Conservation (phyloP, 2,329 filamentous ascomycete genomes). For the Fusarium anthophilum region DNA sequence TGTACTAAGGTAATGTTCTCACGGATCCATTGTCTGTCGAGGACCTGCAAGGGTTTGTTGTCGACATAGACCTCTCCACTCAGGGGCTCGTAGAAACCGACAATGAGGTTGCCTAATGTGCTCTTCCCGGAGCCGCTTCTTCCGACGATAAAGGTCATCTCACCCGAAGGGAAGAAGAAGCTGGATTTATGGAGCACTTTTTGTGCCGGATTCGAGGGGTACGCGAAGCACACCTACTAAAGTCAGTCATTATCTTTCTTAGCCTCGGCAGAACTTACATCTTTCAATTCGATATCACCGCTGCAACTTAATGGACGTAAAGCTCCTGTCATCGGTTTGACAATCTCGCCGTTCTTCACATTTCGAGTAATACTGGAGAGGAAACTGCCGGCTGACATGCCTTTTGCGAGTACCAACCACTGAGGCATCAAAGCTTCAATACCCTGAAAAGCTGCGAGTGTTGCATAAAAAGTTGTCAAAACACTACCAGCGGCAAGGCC, state of each 20-base stretch:
- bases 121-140: constrained; percentile 93
- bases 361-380: constrained; percentile 60
- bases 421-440: constrained; percentile 80
- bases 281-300: constrained; percentile 65
- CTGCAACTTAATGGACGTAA: constrained; percentile 56
- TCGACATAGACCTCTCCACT: constrained; percentile 76
- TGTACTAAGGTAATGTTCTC: constrained; percentile 83
- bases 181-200: constrained; percentile 68
- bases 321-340: constrained; percentile 1
- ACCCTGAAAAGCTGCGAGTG: constrained; percentile 78
- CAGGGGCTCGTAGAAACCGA: constrained; percentile 77
- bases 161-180: constrained; percentile 76
- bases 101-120: constrained; percentile 81
- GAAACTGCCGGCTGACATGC: constrained; percentile 75
- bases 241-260: neutral
- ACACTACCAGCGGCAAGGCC: constrained; percentile 72
- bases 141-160: constrained; percentile 84
- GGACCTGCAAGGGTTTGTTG: constrained; percentile 64
- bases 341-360: neutral
- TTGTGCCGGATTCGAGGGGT: constrained; percentile 74
- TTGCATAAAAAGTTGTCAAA: constrained; percentile 86
- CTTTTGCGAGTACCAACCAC: constrained; percentile 80
- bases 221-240: constrained; percentile 78
- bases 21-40: constrained; percentile 78
- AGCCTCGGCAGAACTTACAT: neutral